These are phyloP conservation scores for Chlamydomonas eustigma DNA, from an alignment of 139 green algal species.

Conservation along the genomic window DNA sequence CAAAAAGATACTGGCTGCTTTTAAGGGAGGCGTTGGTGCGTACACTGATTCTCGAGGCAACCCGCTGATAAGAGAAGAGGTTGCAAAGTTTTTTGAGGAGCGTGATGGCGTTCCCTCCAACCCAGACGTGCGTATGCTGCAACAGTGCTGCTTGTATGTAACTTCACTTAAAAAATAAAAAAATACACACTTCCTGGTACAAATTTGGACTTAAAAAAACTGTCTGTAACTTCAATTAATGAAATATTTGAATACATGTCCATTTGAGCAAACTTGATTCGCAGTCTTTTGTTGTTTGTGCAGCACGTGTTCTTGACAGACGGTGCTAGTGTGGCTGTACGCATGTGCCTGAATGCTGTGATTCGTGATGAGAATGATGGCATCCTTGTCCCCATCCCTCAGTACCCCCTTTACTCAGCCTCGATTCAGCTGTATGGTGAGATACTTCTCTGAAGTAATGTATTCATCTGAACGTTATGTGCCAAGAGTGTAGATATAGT, in stretches of 20 bases:
- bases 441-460: no score
- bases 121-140: constrained; percentile 47
- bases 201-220: no score
- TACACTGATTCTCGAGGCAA: constrained; percentile 81
- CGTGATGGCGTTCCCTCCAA: constrained; percentile 66
- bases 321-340: constrained; percentile 71
- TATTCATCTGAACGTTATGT: no score
- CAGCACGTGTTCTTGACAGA: constrained; percentile 86
- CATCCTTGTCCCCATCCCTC: constrained; percentile 77
- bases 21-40: constrained; percentile 65
- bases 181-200: no score
- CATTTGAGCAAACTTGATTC: no score
- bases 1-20: constrained; percentile 52
- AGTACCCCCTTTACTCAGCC: constrained; percentile 89
- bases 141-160: no score
- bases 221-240: no score
- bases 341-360: constrained; percentile 60
- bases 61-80: constrained; percentile 57
- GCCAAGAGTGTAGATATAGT: no score
- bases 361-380: constrained; percentile 59
- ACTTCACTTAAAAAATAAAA: no score
- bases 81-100: constrained; percentile 73
- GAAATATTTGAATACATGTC: no score
- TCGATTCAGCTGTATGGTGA: constrained; percentile 76
- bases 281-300: not conserved